Evolutionary conservation across 805 yeast genomes (phyloP).

Genomic region (Ogataea siamensis): DNA sequence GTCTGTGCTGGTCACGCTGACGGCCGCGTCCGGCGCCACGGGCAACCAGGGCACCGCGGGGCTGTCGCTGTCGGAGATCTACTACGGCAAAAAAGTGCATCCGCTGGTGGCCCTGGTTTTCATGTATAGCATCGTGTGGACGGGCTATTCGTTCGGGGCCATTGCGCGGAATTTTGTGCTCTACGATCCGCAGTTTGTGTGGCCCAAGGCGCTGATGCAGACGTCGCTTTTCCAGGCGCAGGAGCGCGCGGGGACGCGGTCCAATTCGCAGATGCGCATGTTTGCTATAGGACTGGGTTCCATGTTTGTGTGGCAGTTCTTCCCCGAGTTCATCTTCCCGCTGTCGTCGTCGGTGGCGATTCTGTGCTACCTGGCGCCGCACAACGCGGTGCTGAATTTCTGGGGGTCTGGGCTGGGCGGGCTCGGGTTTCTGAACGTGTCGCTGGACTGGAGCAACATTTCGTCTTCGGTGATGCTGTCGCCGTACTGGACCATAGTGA

Average conservation of each 20-base stretch:
- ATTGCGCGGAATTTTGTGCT: conserved; percentile 45
- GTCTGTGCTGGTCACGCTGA: conserved; percentile 48
- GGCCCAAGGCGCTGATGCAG: conserved; percentile 55
- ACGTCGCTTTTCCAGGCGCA: conserved; percentile 41
- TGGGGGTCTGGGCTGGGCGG: conserved; percentile 55
- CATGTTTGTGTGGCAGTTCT: conserved; percentile 45
- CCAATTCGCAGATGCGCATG: conserved; percentile 33
- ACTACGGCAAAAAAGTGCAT: conserved; percentile 38
- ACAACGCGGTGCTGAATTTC: conserved; percentile 40
- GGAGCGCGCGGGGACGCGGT: conserved; percentile 16
- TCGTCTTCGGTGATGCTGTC: conserved; percentile 47
- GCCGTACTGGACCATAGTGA: conserved; percentile 52
- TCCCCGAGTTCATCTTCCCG: conserved; percentile 49
- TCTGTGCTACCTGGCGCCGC: conserved; percentile 49
- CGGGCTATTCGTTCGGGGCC: conserved; percentile 53
- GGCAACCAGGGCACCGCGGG: conserved; percentile 51
- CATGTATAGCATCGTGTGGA: conserved; percentile 52
- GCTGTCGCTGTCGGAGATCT: conserved; percentile 45
- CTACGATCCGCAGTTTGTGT: conserved; percentile 47
- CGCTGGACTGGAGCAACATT: conserved; percentile 54
- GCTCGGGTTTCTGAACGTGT: conserved; percentile 46
- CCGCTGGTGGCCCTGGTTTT: conserved; percentile 41
- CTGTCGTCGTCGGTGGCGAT: conserved; percentile 48
- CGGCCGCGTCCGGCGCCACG: conserved; percentile 53
- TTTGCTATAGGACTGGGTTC: conserved; percentile 37